Evolutionary conservation across 2,329 filamentous ascomycete species (phyloP).

Genomic region (Trichoderma simmonsii): DNA sequence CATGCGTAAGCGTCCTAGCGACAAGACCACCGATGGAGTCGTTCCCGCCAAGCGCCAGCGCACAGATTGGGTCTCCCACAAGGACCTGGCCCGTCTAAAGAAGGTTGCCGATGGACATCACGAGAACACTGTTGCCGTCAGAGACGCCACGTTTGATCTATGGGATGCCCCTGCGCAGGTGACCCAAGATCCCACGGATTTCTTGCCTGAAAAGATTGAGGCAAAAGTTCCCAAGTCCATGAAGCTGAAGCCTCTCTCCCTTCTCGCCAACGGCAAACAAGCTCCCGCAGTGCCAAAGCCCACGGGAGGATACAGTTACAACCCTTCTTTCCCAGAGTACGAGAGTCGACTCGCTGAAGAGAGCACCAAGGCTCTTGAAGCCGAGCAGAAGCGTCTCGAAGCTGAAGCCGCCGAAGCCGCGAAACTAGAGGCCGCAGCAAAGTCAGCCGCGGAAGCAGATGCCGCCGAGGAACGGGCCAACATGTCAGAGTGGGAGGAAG

Average conservation of each 20-base stretch:
- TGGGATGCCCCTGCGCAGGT: slow-evolving; percentile 57
- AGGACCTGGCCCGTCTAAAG: slow-evolving; percentile 76
- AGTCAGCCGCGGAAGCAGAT: slow-evolving; percentile 70
- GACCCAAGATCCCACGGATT: slow-evolving; percentile 46
- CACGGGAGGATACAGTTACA: slow-evolving; percentile 84
- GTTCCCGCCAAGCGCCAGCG: slow-evolving; percentile 72
- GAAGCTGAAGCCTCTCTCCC: slow-evolving; percentile 72
- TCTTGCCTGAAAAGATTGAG: slow-evolving; percentile 62
- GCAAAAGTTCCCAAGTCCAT: slow-evolving; percentile 73
- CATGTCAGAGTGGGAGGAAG: slow-evolving; percentile 73
- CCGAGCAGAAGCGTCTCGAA: slow-evolving; percentile 70
- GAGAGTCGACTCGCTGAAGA: slow-evolving; percentile 70
- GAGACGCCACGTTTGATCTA: slow-evolving; percentile 71
- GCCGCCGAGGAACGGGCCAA: slow-evolving; percentile 66
- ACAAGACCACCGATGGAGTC: slow-evolving; percentile 70
- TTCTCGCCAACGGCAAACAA: slow-evolving; percentile 76
- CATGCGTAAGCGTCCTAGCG: slow-evolving; percentile 69
- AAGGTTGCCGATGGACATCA: slow-evolving; percentile 73
- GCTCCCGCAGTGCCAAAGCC: slow-evolving; percentile 78
- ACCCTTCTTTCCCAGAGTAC: slow-evolving; percentile 85
- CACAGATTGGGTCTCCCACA: slow-evolving; percentile 76
- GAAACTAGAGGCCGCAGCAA: slow-evolving; percentile 63
- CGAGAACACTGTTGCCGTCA: slow-evolving; percentile 50
- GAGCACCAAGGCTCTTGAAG: slow-evolving; percentile 73
- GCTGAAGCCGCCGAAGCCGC: slow-evolving; percentile 65